Evolutionary conservation across 148 eudicot genomes (phyloP), one percentile per base, ranked within the genome.

Genomic region (Fallopia convolvulus): DNA sequence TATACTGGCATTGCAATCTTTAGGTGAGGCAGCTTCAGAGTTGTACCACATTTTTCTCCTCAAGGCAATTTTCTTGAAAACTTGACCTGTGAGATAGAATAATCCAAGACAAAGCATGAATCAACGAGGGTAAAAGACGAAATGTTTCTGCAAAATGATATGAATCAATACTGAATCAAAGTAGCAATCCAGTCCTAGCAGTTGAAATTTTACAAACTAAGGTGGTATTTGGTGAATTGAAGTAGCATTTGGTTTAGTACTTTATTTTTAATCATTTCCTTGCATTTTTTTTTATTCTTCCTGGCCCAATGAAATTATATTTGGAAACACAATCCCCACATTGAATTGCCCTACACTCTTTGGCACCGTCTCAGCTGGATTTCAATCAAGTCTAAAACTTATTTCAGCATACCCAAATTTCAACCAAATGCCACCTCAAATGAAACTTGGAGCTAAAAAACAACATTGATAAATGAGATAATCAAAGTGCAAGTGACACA

Each of bases 41-140:
- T 73, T 86, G 11, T 89, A 95, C 99, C 50, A 85, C 82, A 79
- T 88, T 88, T 87, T 84, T 88, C 71, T 83, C 86, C 20, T 87
- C 80, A 75, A 92, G 90, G 88, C 99, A 95, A 77, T 95, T 95
- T 76, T 97, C 97, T 77, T 83, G 90, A 83, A 95, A 95, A 84
- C 93, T 93, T 32, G 83, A 71, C 79, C 99, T 95, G 85, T 13
- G 9, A 40, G 30, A 26, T 26, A 26, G 44, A 33, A 68, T 36
- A 36, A 32, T 36, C 21, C 36, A 33, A 39, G 18, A 11, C 44
- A 33, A 39, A 68, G 21, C 36, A 61, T 68, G 21, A 68, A 68
- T 7, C 4, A 26, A 18, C 23, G 7, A n/a, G 21, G 30, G 9
- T 21, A 65, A 33, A 33, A 8, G 88, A 85, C 46, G 98, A 89